Evolutionary conservation across 495 filamentous ascomycete genomes (phyloP), one percentile per base, ranked within the genome.

Genomic region (Viridothelium virens): DNA sequence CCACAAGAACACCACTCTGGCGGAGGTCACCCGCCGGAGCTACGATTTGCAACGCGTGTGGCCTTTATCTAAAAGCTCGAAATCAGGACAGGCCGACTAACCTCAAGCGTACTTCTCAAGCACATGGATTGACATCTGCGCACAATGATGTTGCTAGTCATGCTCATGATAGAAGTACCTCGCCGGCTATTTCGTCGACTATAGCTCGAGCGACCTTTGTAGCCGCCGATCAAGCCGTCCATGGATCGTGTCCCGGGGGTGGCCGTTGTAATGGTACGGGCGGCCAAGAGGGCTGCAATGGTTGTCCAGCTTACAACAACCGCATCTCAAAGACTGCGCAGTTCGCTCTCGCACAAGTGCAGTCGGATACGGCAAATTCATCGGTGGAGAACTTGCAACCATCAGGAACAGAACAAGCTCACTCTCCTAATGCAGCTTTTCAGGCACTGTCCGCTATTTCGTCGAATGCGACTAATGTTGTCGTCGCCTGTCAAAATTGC

Each of bases 11-110:
- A 14, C 94, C 94, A 37, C 82, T 99, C 62, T 99, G 94, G 94
- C 86, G 94, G 68, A 85, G 94, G 66, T 96, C 93, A 2, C 95
- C 93, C 0, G 87, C 90, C 63, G 94, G 94, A 48, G 87, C 90
- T 56, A 96, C 91, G 62, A 97, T 99, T 47, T 99, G 94, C 78
- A 99, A 99, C 77, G 94, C 94, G 12, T 99, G 94, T 73, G 94
- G 94, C 33, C 83, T 99, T 6, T 99, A 99, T 74, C 78, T 89
- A 61, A 99, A 97, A 75, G 91, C 92, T 31, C 85, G 94, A 53
- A 97, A 99, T 73, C 87, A 91, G 66, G 84, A 87, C 67, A 87
- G 94, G 48, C 94, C 94, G 2, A 92, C 89, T 2, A 96, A 91
- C 74, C 80, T 96, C 63, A 96, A 96, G 76, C 84, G 88, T 56